phyloP scores from a whole-genome alignment of 345 rosid species.

The Anacardium occidentale region DNA sequence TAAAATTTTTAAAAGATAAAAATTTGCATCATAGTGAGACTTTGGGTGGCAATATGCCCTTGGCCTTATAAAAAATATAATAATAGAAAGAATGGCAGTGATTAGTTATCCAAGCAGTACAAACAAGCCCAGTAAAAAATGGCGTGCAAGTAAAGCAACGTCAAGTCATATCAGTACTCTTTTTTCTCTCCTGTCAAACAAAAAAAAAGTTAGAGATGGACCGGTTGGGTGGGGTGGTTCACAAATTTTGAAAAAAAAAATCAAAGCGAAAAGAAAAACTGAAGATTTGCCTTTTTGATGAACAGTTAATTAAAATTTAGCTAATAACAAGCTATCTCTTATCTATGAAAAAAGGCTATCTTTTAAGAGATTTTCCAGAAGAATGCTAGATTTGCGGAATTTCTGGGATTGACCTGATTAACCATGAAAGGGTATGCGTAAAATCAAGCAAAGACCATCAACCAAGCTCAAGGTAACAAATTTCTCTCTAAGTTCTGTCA shows the following conservation, averaged over 20 bases:
- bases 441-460: neutral
- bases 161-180: neutral
- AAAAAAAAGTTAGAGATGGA: neutral
- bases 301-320: neutral
- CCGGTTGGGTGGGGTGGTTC: neutral
- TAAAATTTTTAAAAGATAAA: no score
- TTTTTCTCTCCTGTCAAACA: neutral
- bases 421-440: neutral
- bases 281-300: no score
- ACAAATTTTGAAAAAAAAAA: neutral
- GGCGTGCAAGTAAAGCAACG: constrained; percentile 10
- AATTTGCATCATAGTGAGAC: no score
- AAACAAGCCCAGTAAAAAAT: neutral
- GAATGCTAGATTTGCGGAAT: neutral
- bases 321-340: no score
- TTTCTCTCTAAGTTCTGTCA: no score
- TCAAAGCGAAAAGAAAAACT: neutral
- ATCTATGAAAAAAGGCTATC: neutral
- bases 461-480: neutral
- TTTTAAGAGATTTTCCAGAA: neutral
- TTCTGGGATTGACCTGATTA: neutral
- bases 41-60: no score
- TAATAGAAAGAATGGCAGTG: neutral
- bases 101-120: constrained; percentile 5
- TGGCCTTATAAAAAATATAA: neutral